Conservation (phyloP, 2,329 filamentous ascomycete genomes). For the Neonectria ditissima region DNA sequence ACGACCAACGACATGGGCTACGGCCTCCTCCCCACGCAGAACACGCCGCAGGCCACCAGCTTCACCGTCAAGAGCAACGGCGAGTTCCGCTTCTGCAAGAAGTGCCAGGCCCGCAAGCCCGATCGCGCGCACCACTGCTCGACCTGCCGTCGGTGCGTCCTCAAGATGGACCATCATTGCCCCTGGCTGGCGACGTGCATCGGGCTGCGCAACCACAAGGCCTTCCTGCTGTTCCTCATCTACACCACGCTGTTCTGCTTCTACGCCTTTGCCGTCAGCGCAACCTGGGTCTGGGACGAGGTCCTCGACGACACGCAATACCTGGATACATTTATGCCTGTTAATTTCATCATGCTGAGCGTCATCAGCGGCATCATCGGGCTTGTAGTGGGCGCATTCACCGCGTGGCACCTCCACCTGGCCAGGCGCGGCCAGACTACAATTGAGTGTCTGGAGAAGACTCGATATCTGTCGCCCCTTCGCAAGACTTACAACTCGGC, state of each 20-base stretch:
- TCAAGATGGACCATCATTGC: constrained; percentile 99
- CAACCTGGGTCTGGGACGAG: constrained; percentile 86
- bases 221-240: constrained; percentile 90
- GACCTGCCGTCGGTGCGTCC: constrained; percentile 90
- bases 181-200: constrained; percentile 98
- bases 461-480: constrained; percentile 87
- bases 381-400: constrained; percentile 89
- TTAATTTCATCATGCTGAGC: constrained; percentile 90
- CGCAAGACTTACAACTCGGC: constrained; percentile 75
- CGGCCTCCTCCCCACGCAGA: constrained; percentile 80
- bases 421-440: constrained; percentile 87
- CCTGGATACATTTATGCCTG: constrained; percentile 81
- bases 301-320: constrained; percentile 77
- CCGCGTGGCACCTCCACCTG: constrained; percentile 89
- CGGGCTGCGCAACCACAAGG: constrained; percentile 93
- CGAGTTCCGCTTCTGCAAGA: constrained; percentile 92
- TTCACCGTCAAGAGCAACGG: constrained; percentile 95
- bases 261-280: constrained; percentile 81
- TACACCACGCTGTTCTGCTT: constrained; percentile 91
- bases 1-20: constrained; percentile 77
- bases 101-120: constrained; percentile 93
- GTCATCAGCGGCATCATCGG: constrained; percentile 93
- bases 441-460: constrained; percentile 96
- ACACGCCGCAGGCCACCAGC: constrained; percentile 71
- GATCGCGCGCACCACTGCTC: constrained; percentile 98